A percentile compares a stretch with the other conserved stretches of the same genome.
These are phyloP conservation scores for Balakata baccata DNA, from an alignment of 345 rosid genomes.

Conservation along the genomic window DNA sequence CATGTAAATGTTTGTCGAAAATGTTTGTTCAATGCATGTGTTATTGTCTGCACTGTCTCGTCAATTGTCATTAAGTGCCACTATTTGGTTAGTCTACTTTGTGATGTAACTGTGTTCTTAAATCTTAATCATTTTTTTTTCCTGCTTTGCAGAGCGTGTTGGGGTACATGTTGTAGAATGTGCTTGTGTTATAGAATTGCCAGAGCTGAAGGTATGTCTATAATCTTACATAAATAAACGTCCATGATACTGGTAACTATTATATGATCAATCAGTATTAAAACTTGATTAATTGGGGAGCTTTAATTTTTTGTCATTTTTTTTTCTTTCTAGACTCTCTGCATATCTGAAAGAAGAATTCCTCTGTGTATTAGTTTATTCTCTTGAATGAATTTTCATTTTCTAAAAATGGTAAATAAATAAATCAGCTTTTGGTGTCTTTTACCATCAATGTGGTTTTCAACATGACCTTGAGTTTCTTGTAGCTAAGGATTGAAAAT, in stretches of 20 bases:
- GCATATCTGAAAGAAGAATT: not conserved
- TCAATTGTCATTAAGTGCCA: not conserved
- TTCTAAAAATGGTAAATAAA: not conserved
- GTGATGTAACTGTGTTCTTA: not conserved
- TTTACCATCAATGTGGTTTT: not conserved
- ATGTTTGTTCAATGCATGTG: not conserved
- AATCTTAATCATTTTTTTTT: constrained; percentile 1
- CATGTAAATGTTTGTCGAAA: not conserved
- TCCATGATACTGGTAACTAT: not conserved
- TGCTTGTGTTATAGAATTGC: constrained; percentile 90
- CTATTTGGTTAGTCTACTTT: not conserved
- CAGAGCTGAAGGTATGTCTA: constrained; percentile 62
- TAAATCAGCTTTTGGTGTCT: not conserved
- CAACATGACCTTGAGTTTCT: not conserved
- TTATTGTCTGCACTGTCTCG: not conserved
- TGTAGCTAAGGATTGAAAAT: not conserved
- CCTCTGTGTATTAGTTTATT: not conserved
- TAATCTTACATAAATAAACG: not conserved
- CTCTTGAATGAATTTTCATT: not conserved
- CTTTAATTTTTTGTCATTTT: not conserved
- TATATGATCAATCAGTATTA: not conserved
- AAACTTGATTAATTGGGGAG: not conserved
- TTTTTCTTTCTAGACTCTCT: not conserved
- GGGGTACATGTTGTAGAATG: constrained; percentile 88
- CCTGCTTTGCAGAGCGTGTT: constrained; percentile 66